Evolutionary conservation across 257 asterid species (phyloP), one percentile per base, ranked within the genome.

Genomic region (Agastache rugosa): DNA sequence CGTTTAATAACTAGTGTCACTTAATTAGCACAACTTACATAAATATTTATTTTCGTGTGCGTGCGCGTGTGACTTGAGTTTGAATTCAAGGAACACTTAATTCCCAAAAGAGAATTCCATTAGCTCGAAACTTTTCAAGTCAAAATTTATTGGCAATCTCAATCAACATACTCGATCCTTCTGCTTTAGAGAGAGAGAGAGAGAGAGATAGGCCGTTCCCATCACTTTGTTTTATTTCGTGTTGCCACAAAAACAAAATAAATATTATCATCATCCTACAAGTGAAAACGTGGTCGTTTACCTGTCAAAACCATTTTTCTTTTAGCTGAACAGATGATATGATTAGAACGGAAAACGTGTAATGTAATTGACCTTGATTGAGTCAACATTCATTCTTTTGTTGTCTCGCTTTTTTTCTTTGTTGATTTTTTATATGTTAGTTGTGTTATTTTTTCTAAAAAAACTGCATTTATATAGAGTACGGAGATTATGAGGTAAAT

Each of bases 311-410:
- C n/a, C 5, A 6, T 11, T 44, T 45, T 15, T 44, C 50, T 5
- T 29, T 44, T 44, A 11, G 1, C 0, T 51, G 7, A 6, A 31
- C 6, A 2, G 48, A 11, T 45, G 75, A 41, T 16, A 11, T 45
- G 75, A 41, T 16, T 53, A 71, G 8, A 71, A 27, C 45, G 10
- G 22, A 58, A 71, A 59, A 25, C 69, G 69, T 31, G 37, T 31
- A 31, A 4, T 72, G 69, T 23, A 8, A 59, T 44, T 54, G 69
- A 71, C 76, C 14, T 72, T n/a, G 16, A 8, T 17, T 19, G 4
- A 50, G 15, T 72, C 69, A 45, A 72, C 61, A 22, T 54, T 54
- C 61, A 59, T 42, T 12, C 7, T 44, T 44, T 10, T 11, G 16
- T 42, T 42, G 48, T 2, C 15, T 10, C 16, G 1, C 15, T 42